Evolutionary conservation across 2,329 filamentous ascomycete species (phyloP), one percentile per base, ranked within the genome.

Genomic region (Plectosphaerella cucumerina): DNA sequence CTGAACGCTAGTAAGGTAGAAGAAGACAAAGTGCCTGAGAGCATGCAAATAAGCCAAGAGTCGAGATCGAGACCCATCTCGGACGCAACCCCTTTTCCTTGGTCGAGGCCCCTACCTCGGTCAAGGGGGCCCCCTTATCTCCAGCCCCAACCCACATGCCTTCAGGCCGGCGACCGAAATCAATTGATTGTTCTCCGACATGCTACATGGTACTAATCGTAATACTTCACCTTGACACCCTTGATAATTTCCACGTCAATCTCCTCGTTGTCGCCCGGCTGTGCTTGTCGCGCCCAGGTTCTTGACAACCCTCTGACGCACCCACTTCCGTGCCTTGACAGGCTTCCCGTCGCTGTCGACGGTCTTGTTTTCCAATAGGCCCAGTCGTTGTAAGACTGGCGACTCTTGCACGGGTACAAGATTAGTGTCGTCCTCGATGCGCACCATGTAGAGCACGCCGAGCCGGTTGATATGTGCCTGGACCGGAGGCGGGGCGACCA

Each of bases 371-470:
- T 56, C 54, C 31, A 59, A 45, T 15, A 59, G 51, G 8, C 65
- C 65, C 23, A 60, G 43, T 17, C 70, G 62, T 22, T 62, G 60
- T 43, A 77, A 51, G 18, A 65, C 55, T 1, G 59, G 60, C 10
- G 56, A 62, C 50, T 67, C 55, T 10, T 50, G 41, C 0, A 68
- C 56, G 1, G 64, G 59, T 2, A 62, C 56, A 45, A 69, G 48
- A 15, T 62, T 57, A 23, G 63, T 54, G 20, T 62, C 52, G 42
- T 66, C 63, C 17, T 64, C 61, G 20, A 58, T 73, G 60, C 72
- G 65, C 6, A 73, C 76, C 60, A 76, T 76, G 48, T 76, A 77
- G 44, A 77, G 54, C 9, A 77, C 59, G 0, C 75, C 74, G 5
- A 71, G 64, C 0, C 74, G 63, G 44, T 74, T 68, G 31, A 71